Conservation (phyloP, 306 rosid genomes). For the Astragalus membranaceus region DNA sequence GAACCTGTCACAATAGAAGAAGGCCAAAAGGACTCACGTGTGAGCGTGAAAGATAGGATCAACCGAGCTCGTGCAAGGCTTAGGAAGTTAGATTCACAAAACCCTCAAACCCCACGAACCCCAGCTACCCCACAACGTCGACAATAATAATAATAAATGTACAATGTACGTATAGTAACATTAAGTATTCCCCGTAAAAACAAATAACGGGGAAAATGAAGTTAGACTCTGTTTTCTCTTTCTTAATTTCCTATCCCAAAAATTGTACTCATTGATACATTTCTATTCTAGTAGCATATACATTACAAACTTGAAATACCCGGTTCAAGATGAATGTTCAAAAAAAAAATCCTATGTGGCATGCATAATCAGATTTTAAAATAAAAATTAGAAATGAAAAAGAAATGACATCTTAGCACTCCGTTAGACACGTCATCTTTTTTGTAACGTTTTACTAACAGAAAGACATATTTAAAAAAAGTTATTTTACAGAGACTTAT, state of each 20-base stretch:
- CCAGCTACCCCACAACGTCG: not conserved
- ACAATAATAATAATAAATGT: not conserved
- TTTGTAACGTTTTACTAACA: too few species aligned
- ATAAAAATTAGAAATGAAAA: too few species aligned
- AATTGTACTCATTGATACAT: not conserved
- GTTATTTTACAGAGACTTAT: too few species aligned
- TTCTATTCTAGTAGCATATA: not conserved
- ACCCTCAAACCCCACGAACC: conserved; percentile 15
- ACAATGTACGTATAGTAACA: not conserved
- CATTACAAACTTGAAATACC: not conserved
- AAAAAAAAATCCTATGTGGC: too few species aligned
- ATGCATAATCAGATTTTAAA: too few species aligned
- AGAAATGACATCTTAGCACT: too few species aligned
- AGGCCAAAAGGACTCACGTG: not conserved
- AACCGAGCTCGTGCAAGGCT: conserved; percentile 30
- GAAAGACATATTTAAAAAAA: too few species aligned
- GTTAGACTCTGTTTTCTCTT: not conserved
- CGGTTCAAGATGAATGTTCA: not conserved
- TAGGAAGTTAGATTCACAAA: conserved; percentile 23
- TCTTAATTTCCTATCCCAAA: not conserved
- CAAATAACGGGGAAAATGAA: not conserved
- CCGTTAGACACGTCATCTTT: too few species aligned
- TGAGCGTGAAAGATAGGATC: conserved; percentile 22
- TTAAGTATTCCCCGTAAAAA: not conserved
- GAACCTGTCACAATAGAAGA: not conserved